Evolutionary conservation across 371 early-diverging fungal genomes (phyloP), one percentile per base, ranked within the genome.

Genomic region (Choanephora cucurbitarum): DNA sequence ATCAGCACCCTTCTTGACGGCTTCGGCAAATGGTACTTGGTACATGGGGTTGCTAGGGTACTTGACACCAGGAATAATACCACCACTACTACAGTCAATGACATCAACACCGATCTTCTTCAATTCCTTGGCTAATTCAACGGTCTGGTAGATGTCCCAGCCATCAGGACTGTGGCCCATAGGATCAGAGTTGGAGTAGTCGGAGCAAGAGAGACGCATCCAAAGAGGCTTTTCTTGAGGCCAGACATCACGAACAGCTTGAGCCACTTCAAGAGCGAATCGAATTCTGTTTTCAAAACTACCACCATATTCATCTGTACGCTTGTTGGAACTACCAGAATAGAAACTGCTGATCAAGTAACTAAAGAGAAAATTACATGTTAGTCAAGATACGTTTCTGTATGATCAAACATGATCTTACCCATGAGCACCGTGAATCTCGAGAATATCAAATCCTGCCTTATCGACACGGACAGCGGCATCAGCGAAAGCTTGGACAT

Each of bases 261-360:
- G 50, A 19, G 81, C 67, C 1, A 85, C 77, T 57, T 93, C 91
- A 1, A 89, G 33, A 23, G 81, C 52, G 60, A 91, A 79, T 1
- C 91, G 81, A 15, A 77, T 73, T 28, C 93, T 82, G 72, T 92
- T 92, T 56, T 91, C 88, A 39, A 88, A 80, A 3, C 82, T 76
- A 1, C 92, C 91, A 51, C 88, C 91, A 64, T 93, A 96, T 33
- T 83, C 62, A 64, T 96, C 96, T 0, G 91, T 90, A 37, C 96
- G 84, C 18, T 82, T 59, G 75, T 96, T 97, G 42, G 87, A 80
- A 11, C 89, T 58, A 1, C 92, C 91, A n/a, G 91, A 90, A 13
- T 92, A 67, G 58, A 97, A 97, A 62, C 80, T 79, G 62, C 84
- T 81, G 42, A 92, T 55, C 43, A 95, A 73, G 66, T 93, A 94